Conservation (phyloP, 306 rosid genomes). For the Rosa multiflora region DNA sequence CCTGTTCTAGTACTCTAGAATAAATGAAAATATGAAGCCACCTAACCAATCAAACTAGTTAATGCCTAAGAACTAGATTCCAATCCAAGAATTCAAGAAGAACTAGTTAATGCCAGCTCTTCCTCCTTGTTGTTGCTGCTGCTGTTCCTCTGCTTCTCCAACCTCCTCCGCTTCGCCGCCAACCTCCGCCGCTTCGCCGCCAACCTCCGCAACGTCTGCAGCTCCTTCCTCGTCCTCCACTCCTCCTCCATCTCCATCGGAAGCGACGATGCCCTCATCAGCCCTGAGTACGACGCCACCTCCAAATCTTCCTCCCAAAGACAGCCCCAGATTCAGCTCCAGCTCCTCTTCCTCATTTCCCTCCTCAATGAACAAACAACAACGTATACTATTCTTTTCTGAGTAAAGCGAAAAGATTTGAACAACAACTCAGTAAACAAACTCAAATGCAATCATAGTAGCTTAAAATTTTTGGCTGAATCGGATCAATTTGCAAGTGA, state of each 20-base stretch:
- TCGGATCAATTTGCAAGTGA: too few species aligned
- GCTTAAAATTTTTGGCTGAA: too few species aligned
- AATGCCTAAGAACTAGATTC: neutral
- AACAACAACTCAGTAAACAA: too few species aligned
- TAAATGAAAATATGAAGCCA: neutral
- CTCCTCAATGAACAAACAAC: neutral
- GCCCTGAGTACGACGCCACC: conserved; percentile 27
- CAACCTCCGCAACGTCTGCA: conserved; percentile 81
- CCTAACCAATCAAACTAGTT: neutral
- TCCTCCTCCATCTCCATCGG: conserved; percentile 91
- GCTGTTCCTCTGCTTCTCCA: conserved; percentile 72
- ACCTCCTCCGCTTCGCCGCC: conserved; percentile 87
- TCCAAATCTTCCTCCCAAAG: conserved; percentile 90
- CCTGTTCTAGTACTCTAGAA: neutral
- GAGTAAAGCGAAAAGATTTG: too few species aligned
- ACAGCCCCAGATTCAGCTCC: conserved; percentile 85
- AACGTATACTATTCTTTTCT: too few species aligned
- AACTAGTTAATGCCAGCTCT: conserved; percentile 25
- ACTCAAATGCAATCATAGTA: too few species aligned
- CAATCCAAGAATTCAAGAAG: conserved; percentile 22
- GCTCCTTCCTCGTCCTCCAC: conserved; percentile 95
- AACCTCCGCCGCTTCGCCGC: conserved; percentile 87
- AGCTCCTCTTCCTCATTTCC: conserved; percentile 43
- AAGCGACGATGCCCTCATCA: conserved; percentile 69
- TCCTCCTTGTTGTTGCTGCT: conserved; percentile 21